Conservation (phyloP, 169 alveolate genomes). For the Blepharisma undulans region DNA sequence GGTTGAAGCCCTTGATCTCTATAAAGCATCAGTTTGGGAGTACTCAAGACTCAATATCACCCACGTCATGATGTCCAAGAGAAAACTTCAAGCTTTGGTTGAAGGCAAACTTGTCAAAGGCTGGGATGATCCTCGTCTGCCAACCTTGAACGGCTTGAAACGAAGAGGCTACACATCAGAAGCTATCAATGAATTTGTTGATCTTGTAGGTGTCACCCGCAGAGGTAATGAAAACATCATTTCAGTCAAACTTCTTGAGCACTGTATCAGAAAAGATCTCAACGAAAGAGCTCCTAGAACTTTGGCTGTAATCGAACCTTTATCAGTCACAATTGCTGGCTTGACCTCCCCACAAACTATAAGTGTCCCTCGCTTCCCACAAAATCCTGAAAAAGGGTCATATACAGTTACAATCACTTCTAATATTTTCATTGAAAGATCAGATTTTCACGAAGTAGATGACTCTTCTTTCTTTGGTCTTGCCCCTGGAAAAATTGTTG, state of each 20-base stretch:
- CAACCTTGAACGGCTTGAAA: constrained; percentile 96
- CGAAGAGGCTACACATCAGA: constrained; percentile 95
- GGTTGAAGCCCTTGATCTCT: constrained; percentile 89
- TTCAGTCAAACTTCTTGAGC: constrained; percentile 92
- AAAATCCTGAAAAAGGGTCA: constrained; percentile 29
- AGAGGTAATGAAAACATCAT: constrained; percentile 93
- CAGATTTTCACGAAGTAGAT: constrained; percentile 73
- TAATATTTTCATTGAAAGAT: constrained; percentile 38
- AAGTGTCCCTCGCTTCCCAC: constrained; percentile 65
- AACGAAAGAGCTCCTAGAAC: constrained; percentile 87
- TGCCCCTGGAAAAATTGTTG: constrained; percentile 75
- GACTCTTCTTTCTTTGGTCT: constrained; percentile 76
- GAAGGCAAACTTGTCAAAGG: constrained; percentile 91
- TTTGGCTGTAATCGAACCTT: constrained; percentile 87
- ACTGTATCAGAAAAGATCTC: constrained; percentile 90
- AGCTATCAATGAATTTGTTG: constrained; percentile 90
- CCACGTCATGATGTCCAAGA: constrained; percentile 94
- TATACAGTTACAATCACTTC: not conserved
- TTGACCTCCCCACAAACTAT: constrained; percentile 57
- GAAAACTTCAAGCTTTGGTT: constrained; percentile 94
- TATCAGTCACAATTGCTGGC: constrained; percentile 76
- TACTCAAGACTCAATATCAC: constrained; percentile 97
- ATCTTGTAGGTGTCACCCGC: constrained; percentile 95
- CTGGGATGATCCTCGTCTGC: constrained; percentile 99
- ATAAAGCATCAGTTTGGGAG: constrained; percentile 92